Conservation (phyloP, 768 basidiomycete species). For the Porphyrellus cyaneotinctus region DNA sequence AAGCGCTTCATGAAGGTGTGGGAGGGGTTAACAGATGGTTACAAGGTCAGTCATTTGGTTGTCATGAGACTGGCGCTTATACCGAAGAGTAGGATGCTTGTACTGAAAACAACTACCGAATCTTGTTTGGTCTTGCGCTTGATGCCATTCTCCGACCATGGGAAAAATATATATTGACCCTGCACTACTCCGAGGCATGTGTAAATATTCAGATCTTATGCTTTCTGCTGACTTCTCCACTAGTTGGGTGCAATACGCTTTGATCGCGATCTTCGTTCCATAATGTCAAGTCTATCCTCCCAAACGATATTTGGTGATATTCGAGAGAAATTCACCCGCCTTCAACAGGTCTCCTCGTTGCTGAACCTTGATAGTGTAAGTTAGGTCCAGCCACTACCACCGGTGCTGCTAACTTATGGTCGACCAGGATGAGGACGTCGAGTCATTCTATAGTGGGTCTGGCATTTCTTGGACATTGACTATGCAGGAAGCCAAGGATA, state of each 20-base stretch:
- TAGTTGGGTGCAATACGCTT: conserved; percentile 95
- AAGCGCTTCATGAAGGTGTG: conserved; percentile 90
- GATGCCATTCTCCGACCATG: conserved; percentile 91
- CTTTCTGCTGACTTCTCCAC: conserved; percentile 1
- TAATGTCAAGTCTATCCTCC: conserved; percentile 77
- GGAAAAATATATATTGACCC: conserved; percentile 80
- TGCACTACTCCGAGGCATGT: conserved; percentile 85
- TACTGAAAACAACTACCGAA: conserved; percentile 82
- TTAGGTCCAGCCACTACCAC: not conserved
- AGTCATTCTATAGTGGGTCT: conserved; percentile 91
- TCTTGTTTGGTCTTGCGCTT: conserved; percentile 80
- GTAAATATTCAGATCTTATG: not conserved
- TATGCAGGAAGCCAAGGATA: conserved; percentile 68
- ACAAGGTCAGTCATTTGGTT: conserved; percentile 54
- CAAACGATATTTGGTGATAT: conserved; percentile 89
- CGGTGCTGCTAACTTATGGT: conserved; percentile 6
- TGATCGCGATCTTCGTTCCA: conserved; percentile 84
- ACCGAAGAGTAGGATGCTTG: conserved; percentile 60
- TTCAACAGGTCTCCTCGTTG: conserved; percentile 91
- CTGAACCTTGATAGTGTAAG: conserved; percentile 79
- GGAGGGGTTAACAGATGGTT: conserved; percentile 83
- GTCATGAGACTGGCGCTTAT: conserved; percentile 1
- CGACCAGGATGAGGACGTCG: conserved; percentile 83
- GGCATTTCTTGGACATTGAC: conserved; percentile 87
- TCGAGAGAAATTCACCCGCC: conserved; percentile 83